phyloP scores from a whole-genome alignment of 2,329 filamentous ascomycete genomes.

The Passalora sequoiae region DNA sequence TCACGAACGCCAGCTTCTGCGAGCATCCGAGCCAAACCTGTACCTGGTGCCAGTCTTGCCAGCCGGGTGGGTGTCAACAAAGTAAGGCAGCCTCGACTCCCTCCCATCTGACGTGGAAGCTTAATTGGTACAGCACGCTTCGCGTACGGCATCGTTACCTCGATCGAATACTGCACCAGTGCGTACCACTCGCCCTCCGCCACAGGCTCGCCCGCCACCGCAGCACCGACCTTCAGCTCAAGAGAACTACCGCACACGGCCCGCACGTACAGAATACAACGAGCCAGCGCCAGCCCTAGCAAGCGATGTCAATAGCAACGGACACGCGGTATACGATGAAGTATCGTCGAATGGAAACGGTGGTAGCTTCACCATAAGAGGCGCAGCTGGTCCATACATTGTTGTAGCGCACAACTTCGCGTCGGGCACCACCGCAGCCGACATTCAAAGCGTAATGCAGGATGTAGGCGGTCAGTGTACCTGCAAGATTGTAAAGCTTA shows the following conservation, averaged over 20 bases:
- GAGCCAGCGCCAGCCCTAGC: conserved; percentile 34
- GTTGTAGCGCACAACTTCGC: conserved; percentile 79
- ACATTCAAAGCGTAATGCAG: conserved; percentile 73
- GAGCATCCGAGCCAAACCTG: conserved; percentile 33
- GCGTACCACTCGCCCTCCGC: conserved; percentile 18
- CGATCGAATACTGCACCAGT: conserved; percentile 22
- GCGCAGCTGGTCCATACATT: conserved; percentile 63
- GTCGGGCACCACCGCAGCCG: conserved; percentile 71
- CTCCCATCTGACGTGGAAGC: too few relatives aligned
- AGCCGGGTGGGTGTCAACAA: conserved; percentile 70
- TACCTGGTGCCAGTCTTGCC: conserved; percentile 52
- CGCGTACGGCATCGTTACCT: conserved; percentile 28
- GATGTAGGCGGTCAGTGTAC: conserved; percentile 59
- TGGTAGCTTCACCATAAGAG: conserved; percentile 63
- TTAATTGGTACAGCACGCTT: conserved; percentile 8
- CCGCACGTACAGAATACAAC: conserved; percentile 35
- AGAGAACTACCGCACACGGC: conserved; percentile 37
- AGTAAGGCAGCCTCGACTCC: too few relatives aligned
- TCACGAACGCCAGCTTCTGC: conserved; percentile 52
- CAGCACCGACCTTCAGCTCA: conserved; percentile 7
- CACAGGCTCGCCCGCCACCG: conserved; percentile 14
- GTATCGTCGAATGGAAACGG: conserved; percentile 25
- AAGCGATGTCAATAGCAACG: conserved; percentile 27
- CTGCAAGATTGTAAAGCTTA: conserved; percentile 62
- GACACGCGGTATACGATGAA: conserved; percentile 28